Evolutionary conservation across 2,329 filamentous ascomycete genomes (phyloP), one percentile per base, ranked within the genome.

Genomic region (Thyridium curvatum): DNA sequence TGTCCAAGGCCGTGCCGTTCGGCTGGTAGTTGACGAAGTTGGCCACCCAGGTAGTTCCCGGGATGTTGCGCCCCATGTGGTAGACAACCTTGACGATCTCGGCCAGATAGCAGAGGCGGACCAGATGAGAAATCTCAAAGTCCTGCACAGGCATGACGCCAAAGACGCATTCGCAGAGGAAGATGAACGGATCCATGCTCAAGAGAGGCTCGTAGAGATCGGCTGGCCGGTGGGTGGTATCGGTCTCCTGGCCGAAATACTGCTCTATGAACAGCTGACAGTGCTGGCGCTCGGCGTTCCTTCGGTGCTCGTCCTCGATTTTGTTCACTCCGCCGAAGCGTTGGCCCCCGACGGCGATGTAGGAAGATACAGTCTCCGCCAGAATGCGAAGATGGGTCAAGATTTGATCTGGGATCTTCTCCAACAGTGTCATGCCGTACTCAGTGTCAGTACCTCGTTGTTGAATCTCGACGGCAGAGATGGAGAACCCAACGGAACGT

Each of bases 371-470:
- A 2, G 90, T 97, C 64, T 96, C 93, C 2, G 87, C 82, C 17
- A 97, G 68, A 18, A 97, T 82, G 35, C 90, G 85, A 18, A 98
- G 71, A 56, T 97, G 89, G 2, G 86, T 93, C 43, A 98, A 67
- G 2, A 79, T 75, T 56, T 94, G 82, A 41, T 91, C 84, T 0
- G 93, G 83, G 37, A 97, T 84, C 52, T 83, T 89, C 48, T 91
- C 84, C 15, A 97, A 62, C 34, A 97, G 65, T 5, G 84, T 91
- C 59, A 79, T 72, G 39, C 86, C 83, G 34, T 77, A 74, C 46
- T 84, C 77, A 16, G 81, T 79, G 50, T 87, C 84, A 4, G 88
- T 71, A 7, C 93, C 93, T 50, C 93, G 84, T 58, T 96, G 89
- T 46, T 90, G 83, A 47, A 97, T 95, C 62, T 98, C 93, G 4